Base-by-base conservation (phyloP, 352 stramenopile genomes). In the Pythium coloratum region DNA sequence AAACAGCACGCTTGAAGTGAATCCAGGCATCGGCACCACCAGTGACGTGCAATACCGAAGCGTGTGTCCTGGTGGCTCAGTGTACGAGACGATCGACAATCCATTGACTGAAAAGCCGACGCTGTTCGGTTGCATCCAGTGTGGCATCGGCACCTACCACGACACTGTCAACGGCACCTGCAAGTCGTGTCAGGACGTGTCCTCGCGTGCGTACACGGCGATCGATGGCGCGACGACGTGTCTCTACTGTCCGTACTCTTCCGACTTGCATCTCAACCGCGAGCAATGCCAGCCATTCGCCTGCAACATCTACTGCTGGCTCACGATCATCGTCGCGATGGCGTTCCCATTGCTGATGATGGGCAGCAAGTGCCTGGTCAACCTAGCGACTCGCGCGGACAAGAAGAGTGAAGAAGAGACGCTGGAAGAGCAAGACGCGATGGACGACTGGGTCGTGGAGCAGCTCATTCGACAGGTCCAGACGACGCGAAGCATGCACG, bases 371-470 rank as follows among this genome's bases (percentile, higher is more conserved):
- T 78, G 85, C 6, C 55, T 86, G 38, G 49, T 89, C 1, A 69
- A 80, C 20, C 40, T 80, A 30, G 77, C 82, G 40, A 77, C 73
- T 42, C 80, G 78, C 34, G 76, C 70, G 36, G 82, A 74, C 33
- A 49, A 20, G 75, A 77, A 50, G 64, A 72, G 0, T 72, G 76
- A 49, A 68, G 73, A 61, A 44, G 40, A 58, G 34, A 42, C 24
- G 20, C 70, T 83, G 18, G 78, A 80, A 33, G 77, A 91, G 59
- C 77, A 86, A 66, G 82, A 91, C 46, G 73, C 82, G 28, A 81
- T 88, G 77, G 86, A 84, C 24, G 79, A 83, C 55, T 91, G 82
- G 82, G 71, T 82, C 13, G 83, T 91, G 71, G 82, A 77, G 12
- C 68, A 88, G 20, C 80, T 91, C 69, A 80, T 88, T 69, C 78